Percentiles rank a stretch among this genome's conserved stretches.
These are phyloP conservation scores for Grosmannia clavigera DNA, from an alignment of 2,329 filamentous ascomycete species.

Conservation along the genomic window DNA sequence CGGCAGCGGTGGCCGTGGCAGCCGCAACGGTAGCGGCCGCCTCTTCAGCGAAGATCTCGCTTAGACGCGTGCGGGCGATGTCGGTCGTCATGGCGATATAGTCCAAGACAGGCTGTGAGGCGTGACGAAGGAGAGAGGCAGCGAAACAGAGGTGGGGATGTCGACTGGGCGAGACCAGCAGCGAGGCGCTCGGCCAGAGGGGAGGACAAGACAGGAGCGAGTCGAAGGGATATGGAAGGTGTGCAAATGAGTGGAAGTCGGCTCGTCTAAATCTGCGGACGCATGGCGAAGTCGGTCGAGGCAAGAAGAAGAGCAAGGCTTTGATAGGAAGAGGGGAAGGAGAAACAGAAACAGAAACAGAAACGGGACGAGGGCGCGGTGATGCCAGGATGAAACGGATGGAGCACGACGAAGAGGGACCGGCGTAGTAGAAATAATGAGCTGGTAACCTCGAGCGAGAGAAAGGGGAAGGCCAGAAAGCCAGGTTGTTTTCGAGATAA, in stretches of 20 bases:
- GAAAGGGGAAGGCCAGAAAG: neutral
- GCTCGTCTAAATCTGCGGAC: neutral
- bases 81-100: constrained; percentile 8
- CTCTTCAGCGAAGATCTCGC: constrained; percentile 12
- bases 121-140: neutral
- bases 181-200: neutral
- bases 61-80: constrained; percentile 8
- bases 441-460: neutral
- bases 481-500: neutral
- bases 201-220: neutral
- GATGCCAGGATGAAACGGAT: neutral
- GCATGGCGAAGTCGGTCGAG: constrained; percentile 1
- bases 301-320: neutral
- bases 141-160: neutral
- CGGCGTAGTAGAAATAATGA: neutral
- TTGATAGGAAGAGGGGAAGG: neutral
- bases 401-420: neutral
- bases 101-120: neutral
- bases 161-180: neutral
- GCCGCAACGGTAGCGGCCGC: constrained; percentile 9
- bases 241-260: neutral
- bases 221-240: neutral
- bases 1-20: constrained; percentile 17
- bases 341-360: neutral
- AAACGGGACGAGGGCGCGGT: neutral